Base-by-base conservation (phyloP, 257 asterid genomes). In the Solanum pinnatisectum region DNA sequence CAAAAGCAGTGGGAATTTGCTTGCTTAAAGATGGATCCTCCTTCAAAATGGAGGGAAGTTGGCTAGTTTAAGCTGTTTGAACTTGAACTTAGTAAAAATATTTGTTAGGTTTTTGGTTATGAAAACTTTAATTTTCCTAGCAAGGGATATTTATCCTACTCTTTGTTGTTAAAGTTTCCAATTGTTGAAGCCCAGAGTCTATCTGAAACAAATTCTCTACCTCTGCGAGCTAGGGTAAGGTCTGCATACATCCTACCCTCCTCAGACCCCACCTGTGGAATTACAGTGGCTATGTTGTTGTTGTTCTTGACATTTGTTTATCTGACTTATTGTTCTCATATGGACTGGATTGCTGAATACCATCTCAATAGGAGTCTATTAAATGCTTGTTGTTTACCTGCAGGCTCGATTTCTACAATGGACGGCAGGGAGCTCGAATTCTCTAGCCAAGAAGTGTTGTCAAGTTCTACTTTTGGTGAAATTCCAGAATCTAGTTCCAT, bases 391-490 rank as follows among this genome's bases (percentile, higher is more conserved):
- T 22, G 84, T 78, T 78, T 44, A 42, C 37, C 37, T 25, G 59
- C 84, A 78, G 84, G 9, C 5, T 22, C 10, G 39, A 15, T 42
- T 8, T 44, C 84, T 42, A 27, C 32, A 84, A 92, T 91, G 93
- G 93, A 87, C 16, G 91, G 83, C 32, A 89, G 91, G 23, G 92
- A 89, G 87, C 91, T 91, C 5, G 93, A 91, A 25, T 88, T 91
- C 70, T 91, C 92, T 23, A 90, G 60, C 89, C 92, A 89, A 56
- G 91, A 91, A 52, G 59, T 89, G 85, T 90, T 87, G 33, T 81
- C 92, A 6, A 83, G 88, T 35, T 90, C 91, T 8, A 87, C 90
- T 85, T 77, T 91, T 23, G 72, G 89, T 59, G 94, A 92, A 82
- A 87, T 88, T 44, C 91, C 93, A 10, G 91, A 88, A 85, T 88